Evolutionary conservation across 441 rosid species (phyloP), one percentile per base, ranked within the genome.

Genomic region (Pelargonium citronellum): DNA sequence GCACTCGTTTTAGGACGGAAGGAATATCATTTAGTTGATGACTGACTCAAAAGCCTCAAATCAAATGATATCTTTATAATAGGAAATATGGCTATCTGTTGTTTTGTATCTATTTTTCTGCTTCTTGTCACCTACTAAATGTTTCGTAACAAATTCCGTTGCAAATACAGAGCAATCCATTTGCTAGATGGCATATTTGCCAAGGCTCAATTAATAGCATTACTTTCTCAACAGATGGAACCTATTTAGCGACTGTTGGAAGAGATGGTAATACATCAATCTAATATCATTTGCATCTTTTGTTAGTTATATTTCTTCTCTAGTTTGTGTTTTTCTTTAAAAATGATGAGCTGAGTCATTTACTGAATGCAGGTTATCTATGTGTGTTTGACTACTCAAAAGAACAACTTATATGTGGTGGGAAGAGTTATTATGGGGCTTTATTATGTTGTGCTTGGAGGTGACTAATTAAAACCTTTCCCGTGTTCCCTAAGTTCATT

Each of bases 171-270:
- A 89, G 97, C 73, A 92, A 92, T 74, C 99, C 99, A 55, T 75
- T 92, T 73, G 91, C 98, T 20, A 89, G 99, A 77, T 95, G 99
- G 99, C 99, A 95, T 85, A 82, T 91, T 58, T 83, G 97, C 82
- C 97, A 85, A 82, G 95, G 98, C 76, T 79, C 99, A 75, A 85
- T 95, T 43, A 95, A 95, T 73, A 77, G 91, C 83, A 84, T 92
- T 75, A 81, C 90, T 69, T 95, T 92, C 87, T 95, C 99, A 11
- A 67, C 72, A 49, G 99, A 95, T 49, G 98, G 97, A 47, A 22
- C 86, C 71, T 80, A 85, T 83, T 83, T 95, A 74, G 96, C 98
- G 5, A 87, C 91, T 66, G 94, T 90, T 83, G 99, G 99, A 84
- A 90, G 99, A 88, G 97, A 95, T 82, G 99, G 99, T 95, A 85